These are phyloP conservation scores for Daldinia vernicosa DNA, from an alignment of 495 filamentous ascomycete species.

Conservation along the genomic window DNA sequence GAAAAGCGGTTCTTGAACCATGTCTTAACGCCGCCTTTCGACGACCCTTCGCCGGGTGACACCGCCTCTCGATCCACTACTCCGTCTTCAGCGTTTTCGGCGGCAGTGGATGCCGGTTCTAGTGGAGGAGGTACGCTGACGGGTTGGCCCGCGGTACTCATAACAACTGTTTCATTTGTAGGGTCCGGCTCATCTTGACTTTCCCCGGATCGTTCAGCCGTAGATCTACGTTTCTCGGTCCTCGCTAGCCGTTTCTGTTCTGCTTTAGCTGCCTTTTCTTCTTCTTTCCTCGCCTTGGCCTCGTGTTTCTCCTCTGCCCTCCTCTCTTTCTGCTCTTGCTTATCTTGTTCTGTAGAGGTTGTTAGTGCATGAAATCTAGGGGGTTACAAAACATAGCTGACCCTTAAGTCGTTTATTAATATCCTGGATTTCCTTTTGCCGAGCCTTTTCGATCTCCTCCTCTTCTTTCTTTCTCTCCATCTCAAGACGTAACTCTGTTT, in stretches of 20 bases:
- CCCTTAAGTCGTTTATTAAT: conserved; percentile 55
- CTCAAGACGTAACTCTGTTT: conserved; percentile 60
- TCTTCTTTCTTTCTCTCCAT: conserved; percentile 59
- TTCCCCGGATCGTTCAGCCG: conserved; percentile 16
- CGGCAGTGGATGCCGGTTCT: conserved; percentile 2
- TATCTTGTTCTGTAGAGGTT: conserved; percentile 55
- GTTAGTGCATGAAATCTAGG: conserved; percentile 31
- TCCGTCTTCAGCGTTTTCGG: conserved; percentile 5
- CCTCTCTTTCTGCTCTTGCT: conserved; percentile 57
- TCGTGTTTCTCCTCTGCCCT: conserved; percentile 62
- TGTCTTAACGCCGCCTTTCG: conserved; percentile 59
- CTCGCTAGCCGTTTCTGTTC: conserved; percentile 60
- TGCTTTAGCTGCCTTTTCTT: conserved; percentile 59
- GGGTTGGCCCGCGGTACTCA: conserved; percentile 35
- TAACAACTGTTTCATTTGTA: conserved; percentile 9
- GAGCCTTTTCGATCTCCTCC: conserved; percentile 53
- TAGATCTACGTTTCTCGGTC: conserved; percentile 54
- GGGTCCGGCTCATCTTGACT: conserved; percentile 29
- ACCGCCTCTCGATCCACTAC: conserved; percentile 10
- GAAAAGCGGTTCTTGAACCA: conserved; percentile 69
- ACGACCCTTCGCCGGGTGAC: conserved; percentile 37
- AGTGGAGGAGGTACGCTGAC: conserved; percentile 31
- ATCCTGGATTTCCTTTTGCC: conserved; percentile 57
- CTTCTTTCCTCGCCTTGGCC: conserved; percentile 59
- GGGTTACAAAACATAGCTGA: conserved; percentile 32